phyloP scores from a whole-genome alignment of 176 grass and related monocot species.

The Ananas comosus region DNA sequence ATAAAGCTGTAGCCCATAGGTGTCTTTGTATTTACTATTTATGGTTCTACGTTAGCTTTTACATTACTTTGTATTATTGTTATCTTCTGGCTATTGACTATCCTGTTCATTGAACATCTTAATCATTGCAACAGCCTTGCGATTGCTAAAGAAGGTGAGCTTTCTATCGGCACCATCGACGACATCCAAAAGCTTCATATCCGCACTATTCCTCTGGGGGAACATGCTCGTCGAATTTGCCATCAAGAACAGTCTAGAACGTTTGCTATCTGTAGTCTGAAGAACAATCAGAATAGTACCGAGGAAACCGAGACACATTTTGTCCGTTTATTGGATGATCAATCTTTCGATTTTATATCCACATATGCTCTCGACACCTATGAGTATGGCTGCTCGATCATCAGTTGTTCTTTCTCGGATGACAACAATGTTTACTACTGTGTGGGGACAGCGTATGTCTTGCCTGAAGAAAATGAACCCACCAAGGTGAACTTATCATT shows the following conservation, averaged over 20 bases:
- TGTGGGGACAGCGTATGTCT: constrained; percentile 83
- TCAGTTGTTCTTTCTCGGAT: constrained; percentile 85
- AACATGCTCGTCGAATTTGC: constrained; percentile 79
- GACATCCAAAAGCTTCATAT: constrained; percentile 97
- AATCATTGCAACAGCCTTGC: constrained; percentile 49
- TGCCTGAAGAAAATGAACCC: constrained; percentile 93
- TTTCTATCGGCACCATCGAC: constrained; percentile 84
- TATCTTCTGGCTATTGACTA: neutral
- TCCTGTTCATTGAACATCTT: constrained; percentile 8
- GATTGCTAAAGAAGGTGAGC: constrained; percentile 91
- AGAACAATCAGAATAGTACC: constrained; percentile 30
- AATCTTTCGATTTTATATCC: constrained; percentile 77
- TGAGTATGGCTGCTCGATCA: constrained; percentile 76
- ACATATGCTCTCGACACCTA: constrained; percentile 64
- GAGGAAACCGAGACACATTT: constrained; percentile 79
- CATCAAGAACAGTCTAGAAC: constrained; percentile 85
- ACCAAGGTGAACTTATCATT: constrained; percentile 44
- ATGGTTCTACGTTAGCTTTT: neutral
- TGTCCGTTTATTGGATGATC: constrained; percentile 75
- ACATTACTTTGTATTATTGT: neutral
- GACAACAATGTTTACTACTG: constrained; percentile 88
- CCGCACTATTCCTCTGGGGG: constrained; percentile 67
- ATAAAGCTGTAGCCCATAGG: no score
- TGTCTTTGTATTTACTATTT: no score
- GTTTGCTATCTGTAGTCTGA: constrained; percentile 65